Percentiles rank a stretch among this genome's conserved stretches.
These are phyloP conservation scores for Calonectria hawksworthii DNA, from an alignment of 2,329 filamentous ascomycete species.

Conservation along the genomic window DNA sequence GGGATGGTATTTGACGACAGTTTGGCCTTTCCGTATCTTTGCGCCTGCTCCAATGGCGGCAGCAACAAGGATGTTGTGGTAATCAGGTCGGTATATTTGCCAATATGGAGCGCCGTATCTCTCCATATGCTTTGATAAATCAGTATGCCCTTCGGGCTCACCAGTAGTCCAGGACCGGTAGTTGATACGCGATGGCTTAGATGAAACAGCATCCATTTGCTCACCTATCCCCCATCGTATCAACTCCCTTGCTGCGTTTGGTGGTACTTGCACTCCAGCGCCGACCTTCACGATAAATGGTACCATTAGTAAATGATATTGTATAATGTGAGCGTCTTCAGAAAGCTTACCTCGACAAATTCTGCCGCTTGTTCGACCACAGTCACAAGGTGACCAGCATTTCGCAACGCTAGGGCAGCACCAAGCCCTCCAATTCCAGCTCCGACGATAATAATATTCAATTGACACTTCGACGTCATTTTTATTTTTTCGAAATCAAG, in stretches of 20 bases:
- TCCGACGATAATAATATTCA: slow-evolving; percentile 24
- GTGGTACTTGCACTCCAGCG: slow-evolving; percentile 26
- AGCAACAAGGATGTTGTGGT: slow-evolving; percentile 13
- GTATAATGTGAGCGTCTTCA: background rate
- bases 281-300: background rate
- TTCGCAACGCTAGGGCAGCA: slow-evolving; percentile 15
- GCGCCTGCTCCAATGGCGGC: slow-evolving; percentile 13
- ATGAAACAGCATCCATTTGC: slow-evolving; percentile 23
- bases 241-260: slow-evolving; percentile 20
- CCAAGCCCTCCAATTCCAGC: slow-evolving; percentile 25
- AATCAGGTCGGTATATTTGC: slow-evolving; percentile 24
- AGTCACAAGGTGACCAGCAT: slow-evolving; percentile 20
- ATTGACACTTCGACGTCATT: background rate
- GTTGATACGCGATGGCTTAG: slow-evolving; percentile 21
- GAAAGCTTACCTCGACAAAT: slow-evolving; percentile 19
- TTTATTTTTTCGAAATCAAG: background rate
- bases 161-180: slow-evolving; percentile 21
- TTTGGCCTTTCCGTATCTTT: slow-evolving; percentile 12
- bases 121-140: slow-evolving; percentile 9
- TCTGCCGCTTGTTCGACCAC: slow-evolving; percentile 25
- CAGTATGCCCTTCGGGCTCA: slow-evolving; percentile 1
- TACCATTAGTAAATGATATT: background rate
- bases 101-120: slow-evolving; percentile 22
- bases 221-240: slow-evolving; percentile 24
- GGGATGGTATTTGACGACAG: slow-evolving; percentile 4